A percentile compares a stretch with the other conserved stretches of the same genome.
Conservation (phyloP, 2,329 filamentous ascomycete genomes). For the Dryadomyces quercivorus region DNA sequence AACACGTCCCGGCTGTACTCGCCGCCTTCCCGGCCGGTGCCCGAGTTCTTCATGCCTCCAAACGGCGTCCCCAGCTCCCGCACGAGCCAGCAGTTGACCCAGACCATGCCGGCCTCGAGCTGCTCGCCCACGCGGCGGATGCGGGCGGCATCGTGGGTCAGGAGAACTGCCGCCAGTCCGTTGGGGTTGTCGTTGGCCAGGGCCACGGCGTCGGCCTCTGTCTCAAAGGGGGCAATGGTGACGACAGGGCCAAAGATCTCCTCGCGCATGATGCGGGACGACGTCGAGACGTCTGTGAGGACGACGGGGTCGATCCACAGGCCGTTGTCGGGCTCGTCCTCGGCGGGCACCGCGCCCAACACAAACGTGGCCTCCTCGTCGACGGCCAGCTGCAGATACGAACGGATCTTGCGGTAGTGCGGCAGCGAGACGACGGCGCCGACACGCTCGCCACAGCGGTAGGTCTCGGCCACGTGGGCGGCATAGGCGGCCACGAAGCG, state of each 20-base stretch:
- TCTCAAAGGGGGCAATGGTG: constrained; percentile 20
- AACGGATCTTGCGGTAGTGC: constrained; percentile 55
- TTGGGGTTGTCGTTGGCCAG: constrained; percentile 36
- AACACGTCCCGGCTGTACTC: constrained; percentile 21
- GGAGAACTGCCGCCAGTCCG: constrained; percentile 43
- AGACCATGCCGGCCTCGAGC: constrained; percentile 42
- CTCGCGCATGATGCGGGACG: constrained; percentile 21
- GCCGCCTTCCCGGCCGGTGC: constrained; percentile 20
- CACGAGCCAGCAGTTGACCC: constrained; percentile 30
- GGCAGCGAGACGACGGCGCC: constrained; percentile 47
- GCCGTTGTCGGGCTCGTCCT: constrained; percentile 35
- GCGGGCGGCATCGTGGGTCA: constrained; percentile 39
- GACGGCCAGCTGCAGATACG: constrained; percentile 54
- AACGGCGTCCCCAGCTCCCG: constrained; percentile 39
- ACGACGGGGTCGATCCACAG: constrained; percentile 23
- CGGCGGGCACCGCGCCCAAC: constrained; percentile 35
- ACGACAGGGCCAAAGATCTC: constrained; percentile 25
- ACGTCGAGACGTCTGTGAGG: constrained; percentile 21
- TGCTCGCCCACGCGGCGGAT: constrained; percentile 35
- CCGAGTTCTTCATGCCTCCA: constrained; percentile 24
- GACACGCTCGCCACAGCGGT: constrained; percentile 53
- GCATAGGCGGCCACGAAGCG: constrained; percentile 51
- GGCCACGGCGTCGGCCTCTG: constrained; percentile 23
- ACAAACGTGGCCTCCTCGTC: constrained; percentile 49
- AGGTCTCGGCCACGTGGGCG: constrained; percentile 40